Conservation (phyloP, 1,139 yeast genomes). For the Geotrichum aggregatum region DNA sequence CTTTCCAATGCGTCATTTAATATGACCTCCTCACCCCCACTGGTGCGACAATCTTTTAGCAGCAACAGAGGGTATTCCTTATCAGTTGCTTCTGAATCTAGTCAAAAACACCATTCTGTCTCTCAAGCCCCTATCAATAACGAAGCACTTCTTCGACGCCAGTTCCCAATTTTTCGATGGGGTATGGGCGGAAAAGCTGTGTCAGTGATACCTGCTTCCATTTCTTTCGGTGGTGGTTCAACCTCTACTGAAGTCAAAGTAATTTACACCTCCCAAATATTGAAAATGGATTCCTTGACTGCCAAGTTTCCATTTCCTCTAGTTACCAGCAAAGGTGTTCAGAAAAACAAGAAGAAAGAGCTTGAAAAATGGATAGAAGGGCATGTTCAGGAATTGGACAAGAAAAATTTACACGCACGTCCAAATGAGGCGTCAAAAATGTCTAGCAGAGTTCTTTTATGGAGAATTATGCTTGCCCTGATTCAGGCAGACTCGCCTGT, state of each 20-base stretch:
- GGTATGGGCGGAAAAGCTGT: constrained; percentile 48
- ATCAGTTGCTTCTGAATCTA: neutral
- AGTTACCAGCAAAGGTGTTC: constrained; percentile 36
- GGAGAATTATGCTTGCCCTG: constrained; percentile 34
- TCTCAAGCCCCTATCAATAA: constrained; percentile 27
- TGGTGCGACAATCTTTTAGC: neutral
- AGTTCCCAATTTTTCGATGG: constrained; percentile 79
- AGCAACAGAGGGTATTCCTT: neutral
- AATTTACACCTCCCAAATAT: constrained; percentile 32
- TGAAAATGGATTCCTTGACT: constrained; percentile 32
- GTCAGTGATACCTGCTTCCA: constrained; percentile 44
- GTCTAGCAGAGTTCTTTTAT: constrained; percentile 31
- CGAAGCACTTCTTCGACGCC: constrained; percentile 45
- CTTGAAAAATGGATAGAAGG: constrained; percentile 55
- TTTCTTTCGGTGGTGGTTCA: constrained; percentile 34
- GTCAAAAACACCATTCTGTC: neutral
- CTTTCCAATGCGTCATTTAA: neutral
- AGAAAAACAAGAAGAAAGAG: constrained; percentile 57
- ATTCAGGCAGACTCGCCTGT: constrained; percentile 29
- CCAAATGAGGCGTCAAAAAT: constrained; percentile 22
- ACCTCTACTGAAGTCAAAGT: constrained; percentile 34
- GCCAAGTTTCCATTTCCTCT: constrained; percentile 62
- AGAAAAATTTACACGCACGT: constrained; percentile 20
- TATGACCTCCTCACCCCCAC: neutral
- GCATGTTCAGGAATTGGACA: constrained; percentile 21